A percentile compares a stretch with the other conserved stretches of the same genome.
Evolutionary conservation across 73 alveolate genomes (phyloP).

Genomic region (Uronychia setigera): DNA sequence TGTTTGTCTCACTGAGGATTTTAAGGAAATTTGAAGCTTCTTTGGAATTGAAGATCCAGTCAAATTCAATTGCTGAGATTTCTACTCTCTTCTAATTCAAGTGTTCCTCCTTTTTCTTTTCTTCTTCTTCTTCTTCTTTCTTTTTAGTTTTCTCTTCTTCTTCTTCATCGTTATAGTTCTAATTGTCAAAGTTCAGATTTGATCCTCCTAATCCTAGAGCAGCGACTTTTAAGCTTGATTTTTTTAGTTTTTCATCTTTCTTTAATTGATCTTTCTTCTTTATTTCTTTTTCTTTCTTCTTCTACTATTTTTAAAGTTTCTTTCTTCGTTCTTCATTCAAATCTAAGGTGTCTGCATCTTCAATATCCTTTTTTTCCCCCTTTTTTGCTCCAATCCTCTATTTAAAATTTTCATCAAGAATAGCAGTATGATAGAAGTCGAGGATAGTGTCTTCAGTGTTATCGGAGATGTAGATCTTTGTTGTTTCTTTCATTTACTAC

Average conservation of each 20-base stretch:
- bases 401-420: neutral
- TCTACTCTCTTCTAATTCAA: neutral
- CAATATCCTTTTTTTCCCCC: neutral
- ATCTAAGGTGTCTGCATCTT: neutral
- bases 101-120: neutral
- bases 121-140: neutral
- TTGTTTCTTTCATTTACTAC: neutral
- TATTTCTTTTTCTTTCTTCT: neutral
- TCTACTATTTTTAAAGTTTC: neutral
- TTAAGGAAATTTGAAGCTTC: neutral
- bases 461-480: neutral
- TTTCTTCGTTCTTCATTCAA: neutral
- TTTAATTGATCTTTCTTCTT: neutral
- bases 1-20: neutral
- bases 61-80: conserved; percentile 1
- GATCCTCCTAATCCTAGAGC: no score
- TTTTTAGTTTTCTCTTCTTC: neutral
- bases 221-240: no score
- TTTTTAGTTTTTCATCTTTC: neutral
- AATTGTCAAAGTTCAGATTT: neutral
- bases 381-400: neutral
- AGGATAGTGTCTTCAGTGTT: neutral
- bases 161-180: neutral
- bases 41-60: neutral
- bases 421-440: no score